Evolutionary conservation across 306 rosid genomes (phyloP), one percentile per base, ranked within the genome.

Genomic region (Dryas alaskensis): DNA sequence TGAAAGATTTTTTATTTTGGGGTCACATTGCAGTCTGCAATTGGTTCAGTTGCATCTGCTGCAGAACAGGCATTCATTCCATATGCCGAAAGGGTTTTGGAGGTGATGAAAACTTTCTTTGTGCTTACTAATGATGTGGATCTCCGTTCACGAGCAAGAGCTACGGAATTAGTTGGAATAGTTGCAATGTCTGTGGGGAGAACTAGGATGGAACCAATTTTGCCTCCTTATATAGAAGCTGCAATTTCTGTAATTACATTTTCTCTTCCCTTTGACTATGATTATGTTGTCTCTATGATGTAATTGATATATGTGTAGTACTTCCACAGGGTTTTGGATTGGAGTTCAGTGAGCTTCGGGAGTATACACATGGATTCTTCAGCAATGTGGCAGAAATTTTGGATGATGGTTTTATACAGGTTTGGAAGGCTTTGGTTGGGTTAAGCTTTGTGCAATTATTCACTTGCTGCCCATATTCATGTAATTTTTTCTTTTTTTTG

Each of bases 351-450:
- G 98, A 95, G 81, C 93, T 95, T 71, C 90, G 99, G 57, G 99
- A 95, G 92, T 95, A 92, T 83, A 92, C 96, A 45, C 98, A 95
- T 76, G 99, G 99, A 59, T 95, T 92, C 86, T 95, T 95, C 87
- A 90, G 99, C 85, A 95, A 95, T 72, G 85, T 92, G 70, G 92
- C 93, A 50, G 98, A 95, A 86, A 92, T 95, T 82, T 87, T 95
- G 88, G 97, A 79, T 60, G 96, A 85, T 55, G 89, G 87, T 75
- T 92, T 95, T 84, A 78, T 78, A 61, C 92, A 95, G 97, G 99
- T 90, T 47, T 84, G 83, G 50, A 69, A 75, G 55, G 55, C 61
- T 78, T 72, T 73, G 27, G 69, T 73, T 55, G 64, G 25, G 50
- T 64, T 54, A 58, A 48, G 61, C 70, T 76, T 80, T 13, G 67